Evolutionary conservation across 2,329 filamentous ascomycete genomes (phyloP).

Genomic region (Cadophora sp.): DNA sequence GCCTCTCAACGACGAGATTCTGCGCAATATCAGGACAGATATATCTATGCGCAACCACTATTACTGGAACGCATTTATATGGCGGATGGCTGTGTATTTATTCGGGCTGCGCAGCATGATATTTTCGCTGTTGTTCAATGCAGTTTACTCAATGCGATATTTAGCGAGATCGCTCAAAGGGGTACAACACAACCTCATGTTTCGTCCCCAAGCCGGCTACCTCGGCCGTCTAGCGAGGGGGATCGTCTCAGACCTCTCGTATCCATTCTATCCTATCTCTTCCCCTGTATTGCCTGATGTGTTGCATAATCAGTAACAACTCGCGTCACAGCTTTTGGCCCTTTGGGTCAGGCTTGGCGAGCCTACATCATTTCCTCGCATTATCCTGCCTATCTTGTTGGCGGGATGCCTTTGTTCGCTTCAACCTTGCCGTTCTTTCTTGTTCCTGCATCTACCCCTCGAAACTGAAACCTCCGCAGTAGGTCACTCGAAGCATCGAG

Average conservation of each 20-base stretch:
- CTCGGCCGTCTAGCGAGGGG: constrained; percentile 23
- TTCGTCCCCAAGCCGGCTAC: constrained; percentile 22
- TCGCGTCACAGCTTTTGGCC: constrained; percentile 27
- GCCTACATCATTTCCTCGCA: constrained; percentile 31
- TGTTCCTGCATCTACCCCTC: constrained; percentile 26
- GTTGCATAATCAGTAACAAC: constrained; percentile 29
- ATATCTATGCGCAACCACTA: neutral
- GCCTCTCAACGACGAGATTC: neutral
- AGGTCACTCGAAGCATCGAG: constrained; percentile 33
- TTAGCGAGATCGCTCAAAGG: neutral
- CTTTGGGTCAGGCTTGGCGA: constrained; percentile 23
- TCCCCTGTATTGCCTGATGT: constrained; percentile 30
- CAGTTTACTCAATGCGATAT: constrained; percentile 19
- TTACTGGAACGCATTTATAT: constrained; percentile 5
- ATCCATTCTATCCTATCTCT: constrained; percentile 17
- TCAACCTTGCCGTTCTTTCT: constrained; percentile 19
- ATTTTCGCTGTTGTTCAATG: constrained; percentile 16
- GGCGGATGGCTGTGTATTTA: neutral
- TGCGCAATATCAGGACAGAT: neutral
- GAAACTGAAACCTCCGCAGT: constrained; percentile 33
- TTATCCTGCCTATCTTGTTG: constrained; percentile 19
- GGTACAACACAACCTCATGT: constrained; percentile 11
- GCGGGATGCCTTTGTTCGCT: constrained; percentile 18
- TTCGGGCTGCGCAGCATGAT: constrained; percentile 10
- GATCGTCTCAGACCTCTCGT: constrained; percentile 28